Percentiles rank a stretch among this genome's conserved stretches.
phyloP scores from a whole-genome alignment of 73 alveolate genomes.

The Paramecium tetraurelia region DNA sequence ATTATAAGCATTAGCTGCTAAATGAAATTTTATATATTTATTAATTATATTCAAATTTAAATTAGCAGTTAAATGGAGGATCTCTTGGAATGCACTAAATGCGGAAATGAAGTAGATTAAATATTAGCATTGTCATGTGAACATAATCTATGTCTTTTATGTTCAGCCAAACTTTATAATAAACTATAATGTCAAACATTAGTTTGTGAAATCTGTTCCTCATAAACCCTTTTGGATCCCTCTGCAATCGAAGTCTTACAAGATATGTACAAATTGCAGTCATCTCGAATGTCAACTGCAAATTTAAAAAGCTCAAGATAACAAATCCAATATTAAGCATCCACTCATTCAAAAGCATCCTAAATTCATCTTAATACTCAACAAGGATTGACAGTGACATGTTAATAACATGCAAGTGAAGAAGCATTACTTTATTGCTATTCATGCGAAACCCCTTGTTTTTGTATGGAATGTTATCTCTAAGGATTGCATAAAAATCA shows the following conservation, averaged over 20 bases:
- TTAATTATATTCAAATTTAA: conserved; percentile 1
- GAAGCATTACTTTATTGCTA: conserved; percentile 49
- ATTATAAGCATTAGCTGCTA: conserved; percentile 14
- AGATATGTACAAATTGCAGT: conserved; percentile 9
- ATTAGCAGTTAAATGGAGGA: conserved; percentile 34
- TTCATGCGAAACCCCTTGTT: conserved; percentile 58
- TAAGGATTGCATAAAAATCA: conserved; percentile 63
- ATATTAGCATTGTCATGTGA: conserved; percentile 50
- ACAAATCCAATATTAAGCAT: background rate
- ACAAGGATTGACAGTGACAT: background rate
- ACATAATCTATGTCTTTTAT: conserved; percentile 54
- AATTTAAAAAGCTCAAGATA: background rate
- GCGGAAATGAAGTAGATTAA: conserved; percentile 57
- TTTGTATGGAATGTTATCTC: conserved; percentile 55
- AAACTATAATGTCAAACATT: conserved; percentile 8
- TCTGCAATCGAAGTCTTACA: conserved; percentile 30
- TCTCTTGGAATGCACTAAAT: conserved; percentile 44
- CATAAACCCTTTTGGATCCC: conserved; percentile 43
- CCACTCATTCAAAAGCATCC: conserved; percentile 6
- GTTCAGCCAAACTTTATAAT: conserved; percentile 35
- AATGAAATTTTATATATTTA: conserved; percentile 24
- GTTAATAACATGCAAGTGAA: conserved; percentile 36
- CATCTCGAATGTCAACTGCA: conserved; percentile 11
- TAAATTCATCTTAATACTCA: background rate
- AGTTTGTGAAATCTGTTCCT: conserved; percentile 39